Base-by-base conservation (phyloP, 1,284 basidiomycete genomes). In the Apiotrichum siamense region DNA sequence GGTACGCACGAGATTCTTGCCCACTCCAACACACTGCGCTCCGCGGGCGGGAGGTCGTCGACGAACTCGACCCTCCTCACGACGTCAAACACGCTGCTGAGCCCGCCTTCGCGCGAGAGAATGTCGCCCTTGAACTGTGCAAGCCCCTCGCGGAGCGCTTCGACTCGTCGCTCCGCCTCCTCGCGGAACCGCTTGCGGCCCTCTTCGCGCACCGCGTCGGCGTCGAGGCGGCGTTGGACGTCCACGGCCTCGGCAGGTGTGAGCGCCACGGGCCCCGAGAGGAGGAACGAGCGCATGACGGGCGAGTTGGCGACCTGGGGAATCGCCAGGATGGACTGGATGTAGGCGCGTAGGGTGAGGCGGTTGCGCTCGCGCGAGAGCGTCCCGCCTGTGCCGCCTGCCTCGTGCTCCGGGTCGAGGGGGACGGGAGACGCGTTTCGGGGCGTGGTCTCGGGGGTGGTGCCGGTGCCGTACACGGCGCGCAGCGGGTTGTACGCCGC, bases 351-450 rank as follows among this genome's bases (percentile, higher is more conserved):
- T 9, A 99, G 81, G 0, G 96, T 98, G 9, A 98, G 78, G 7
- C 96, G 80, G 64, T 99, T 99, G 79, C 92, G 94, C 73, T 99
- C 96, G 25, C 92, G 79, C 0, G 88, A 79, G 17, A 97, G 79
- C 23, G 83, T 82, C 0, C 44, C 44, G 4, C 23, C 10, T 5
- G 38, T 12, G 20, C 13, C 13, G 38, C 23, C 12, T 18, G 21
- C 9, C 4, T 36, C 44, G 13, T 15, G 33, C 9, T 45, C 15
- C 10, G 41, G 12, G 7, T 5, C 15, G 23, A 43, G 17, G 48
- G 50, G 47, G 35, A 33, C 18, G 27, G 41, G 27, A 15, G 38
- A 41, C 43, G 43, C 42, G 26, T 29, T 36, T 20, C 40, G 36
- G 20, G 53, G 53, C 20, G 42, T 42, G 18, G 38, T 29, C 12